These are phyloP conservation scores for Rutstroemia sp. DNA, from an alignment of 2,329 filamentous ascomycete species.

Conservation along the genomic window DNA sequence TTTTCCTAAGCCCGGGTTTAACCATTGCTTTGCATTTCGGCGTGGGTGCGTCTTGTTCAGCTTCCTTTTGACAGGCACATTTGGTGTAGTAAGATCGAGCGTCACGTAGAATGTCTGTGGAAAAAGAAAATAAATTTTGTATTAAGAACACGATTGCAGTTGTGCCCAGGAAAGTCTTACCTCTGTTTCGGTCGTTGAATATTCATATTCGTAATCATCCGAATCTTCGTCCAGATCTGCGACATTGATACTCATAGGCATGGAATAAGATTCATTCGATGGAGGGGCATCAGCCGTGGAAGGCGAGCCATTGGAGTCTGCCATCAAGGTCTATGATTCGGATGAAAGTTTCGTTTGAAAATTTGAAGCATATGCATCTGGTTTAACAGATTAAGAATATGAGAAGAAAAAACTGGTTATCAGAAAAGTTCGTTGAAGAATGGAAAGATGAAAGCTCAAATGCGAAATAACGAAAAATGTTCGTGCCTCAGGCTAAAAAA, in stretches of 20 bases:
- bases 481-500: neutral
- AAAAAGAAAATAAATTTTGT: conserved; percentile 2
- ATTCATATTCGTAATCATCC: conserved; percentile 62
- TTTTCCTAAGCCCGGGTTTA: conserved; percentile 9
- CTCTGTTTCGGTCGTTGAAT: conserved; percentile 56
- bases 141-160: neutral
- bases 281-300: conserved; percentile 16
- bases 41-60: conserved; percentile 10
- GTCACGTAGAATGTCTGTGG: conserved; percentile 56
- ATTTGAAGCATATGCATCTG: conserved; percentile 17
- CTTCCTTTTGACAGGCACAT: conserved; percentile 17
- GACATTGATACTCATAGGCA: conserved; percentile 5
- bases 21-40: conserved; percentile 17
- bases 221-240: conserved; percentile 29
- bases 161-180: conserved; percentile 28
- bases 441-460: neutral
- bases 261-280: conserved; percentile 5
- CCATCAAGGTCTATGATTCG: conserved; percentile 23
- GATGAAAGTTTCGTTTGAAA: conserved; percentile 18
- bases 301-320: conserved; percentile 9
- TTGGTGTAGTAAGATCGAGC: conserved; percentile 47
- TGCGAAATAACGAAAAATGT: neutral
- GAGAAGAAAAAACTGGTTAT: neutral
- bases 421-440: neutral
- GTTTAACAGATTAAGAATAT: neutral